Percentiles rank a stretch among this genome's conserved stretches.
These are phyloP conservation scores for Avena sativa DNA, from an alignment of 176 grass and related monocot species.

Conservation along the genomic window DNA sequence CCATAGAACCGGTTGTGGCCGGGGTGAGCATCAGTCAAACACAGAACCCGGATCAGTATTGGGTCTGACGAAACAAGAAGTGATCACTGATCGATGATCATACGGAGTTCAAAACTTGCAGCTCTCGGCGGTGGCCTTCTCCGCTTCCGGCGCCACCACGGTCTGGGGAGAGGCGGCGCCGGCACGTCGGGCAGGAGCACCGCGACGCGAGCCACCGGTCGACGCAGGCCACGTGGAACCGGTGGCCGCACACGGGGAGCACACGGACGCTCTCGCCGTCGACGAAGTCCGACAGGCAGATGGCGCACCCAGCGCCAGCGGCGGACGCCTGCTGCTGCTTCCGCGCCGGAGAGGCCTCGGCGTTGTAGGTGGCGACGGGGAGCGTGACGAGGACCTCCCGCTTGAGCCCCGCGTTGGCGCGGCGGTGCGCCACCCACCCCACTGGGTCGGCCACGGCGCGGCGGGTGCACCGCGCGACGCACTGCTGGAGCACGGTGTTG, in stretches of 20 bases:
- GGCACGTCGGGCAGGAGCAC: slow-evolving; percentile 74
- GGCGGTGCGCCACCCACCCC: slow-evolving; percentile 55
- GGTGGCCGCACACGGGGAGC: slow-evolving; percentile 67
- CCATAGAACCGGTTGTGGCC: slow-evolving; percentile 26
- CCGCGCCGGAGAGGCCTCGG: background rate
- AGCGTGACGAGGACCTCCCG: slow-evolving; percentile 65
- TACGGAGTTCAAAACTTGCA: slow-evolving; percentile 14
- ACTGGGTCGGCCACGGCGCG: slow-evolving; percentile 58
- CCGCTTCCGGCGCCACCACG: background rate
- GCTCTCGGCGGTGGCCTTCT: background rate
- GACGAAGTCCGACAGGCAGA: slow-evolving; percentile 72
- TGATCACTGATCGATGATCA: background rate
- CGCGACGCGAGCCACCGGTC: slow-evolving; percentile 63
- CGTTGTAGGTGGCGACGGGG: slow-evolving; percentile 39
- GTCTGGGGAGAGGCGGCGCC: slow-evolving; percentile 37
- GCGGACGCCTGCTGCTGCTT: background rate
- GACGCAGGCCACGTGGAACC: slow-evolving; percentile 71
- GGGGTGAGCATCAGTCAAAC: background rate
- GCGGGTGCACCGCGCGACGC: slow-evolving; percentile 70
- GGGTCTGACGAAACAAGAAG: background rate
- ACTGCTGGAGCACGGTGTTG: slow-evolving; percentile 78
- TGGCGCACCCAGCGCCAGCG: slow-evolving; percentile 52
- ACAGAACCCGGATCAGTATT: background rate
- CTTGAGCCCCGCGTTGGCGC: slow-evolving; percentile 65
- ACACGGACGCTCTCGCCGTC: slow-evolving; percentile 61